These are phyloP conservation scores for Komagataella pastoris DNA, from an alignment of 805 yeast genomes.

Conservation along the genomic window DNA sequence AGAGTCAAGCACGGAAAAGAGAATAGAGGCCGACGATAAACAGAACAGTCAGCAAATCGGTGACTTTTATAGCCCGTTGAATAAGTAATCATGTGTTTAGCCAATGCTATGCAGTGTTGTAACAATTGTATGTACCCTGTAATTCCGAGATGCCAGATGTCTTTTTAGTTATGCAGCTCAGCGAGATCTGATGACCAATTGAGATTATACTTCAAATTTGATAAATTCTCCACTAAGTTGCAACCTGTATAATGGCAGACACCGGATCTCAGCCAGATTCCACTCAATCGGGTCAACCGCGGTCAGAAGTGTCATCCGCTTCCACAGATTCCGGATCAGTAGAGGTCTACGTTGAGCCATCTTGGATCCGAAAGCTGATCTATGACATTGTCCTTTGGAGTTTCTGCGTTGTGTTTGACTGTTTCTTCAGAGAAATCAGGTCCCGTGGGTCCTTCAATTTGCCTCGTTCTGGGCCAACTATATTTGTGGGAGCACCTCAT, in stretches of 20 bases:
- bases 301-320: neutral
- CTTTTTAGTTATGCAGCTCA: neutral
- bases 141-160: neutral
- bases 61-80: neutral
- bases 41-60: neutral
- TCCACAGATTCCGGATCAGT: neutral
- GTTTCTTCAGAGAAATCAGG: constrained; percentile 64
- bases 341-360: neutral
- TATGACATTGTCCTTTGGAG: constrained; percentile 43
- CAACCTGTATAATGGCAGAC: neutral
- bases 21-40: neutral
- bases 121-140: neutral
- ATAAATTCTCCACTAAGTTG: neutral
- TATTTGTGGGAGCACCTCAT: constrained; percentile 73
- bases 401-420: constrained; percentile 29
- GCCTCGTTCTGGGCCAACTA: constrained; percentile 52
- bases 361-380: constrained; percentile 17
- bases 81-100: neutral
- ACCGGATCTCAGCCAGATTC: neutral
- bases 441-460: constrained; percentile 58
- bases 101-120: too few relatives aligned
- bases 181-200: neutral
- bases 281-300: neutral
- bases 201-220: neutral
- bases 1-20: neutral